These are phyloP conservation scores for Camelina sativa DNA, from an alignment of 345 rosid genomes.

Conservation along the genomic window DNA sequence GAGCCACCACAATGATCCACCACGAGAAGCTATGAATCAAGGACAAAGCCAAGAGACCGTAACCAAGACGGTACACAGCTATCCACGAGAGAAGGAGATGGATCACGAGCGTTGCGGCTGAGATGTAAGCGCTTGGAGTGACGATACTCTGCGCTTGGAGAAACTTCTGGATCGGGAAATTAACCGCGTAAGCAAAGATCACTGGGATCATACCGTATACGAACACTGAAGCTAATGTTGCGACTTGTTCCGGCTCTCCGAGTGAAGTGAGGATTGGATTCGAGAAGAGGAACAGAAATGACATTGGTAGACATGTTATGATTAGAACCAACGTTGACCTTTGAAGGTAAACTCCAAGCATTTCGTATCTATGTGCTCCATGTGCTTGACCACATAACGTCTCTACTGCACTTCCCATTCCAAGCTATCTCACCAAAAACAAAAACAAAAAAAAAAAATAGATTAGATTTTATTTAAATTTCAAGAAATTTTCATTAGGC, in stretches of 20 bases:
- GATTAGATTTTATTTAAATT: neutral
- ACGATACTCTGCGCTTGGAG: constrained; percentile 70
- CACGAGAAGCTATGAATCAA: constrained; percentile 59
- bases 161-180: constrained; percentile 72
- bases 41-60: constrained; percentile 57
- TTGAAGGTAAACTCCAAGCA: constrained; percentile 78
- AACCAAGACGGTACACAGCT: constrained; percentile 51
- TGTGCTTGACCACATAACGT: constrained; percentile 86
- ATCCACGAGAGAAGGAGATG: constrained; percentile 61
- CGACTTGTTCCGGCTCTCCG: constrained; percentile 61
- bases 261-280: constrained; percentile 55
- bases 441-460: neutral
- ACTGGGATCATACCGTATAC: constrained; percentile 72
- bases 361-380: constrained; percentile 65
- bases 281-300: constrained; percentile 57
- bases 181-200: constrained; percentile 66
- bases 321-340: constrained; percentile 61
- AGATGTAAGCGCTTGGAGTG: constrained; percentile 67
- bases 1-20: constrained; percentile 65
- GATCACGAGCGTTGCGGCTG: constrained; percentile 48
- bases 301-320: constrained; percentile 54
- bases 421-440: constrained; percentile 45
- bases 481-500: neutral
- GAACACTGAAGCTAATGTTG: constrained; percentile 57
- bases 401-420: constrained; percentile 90